A percentile compares a stretch with the other conserved stretches of the same genome.
phyloP scores from a whole-genome alignment of 768 basidiomycete species.

The Collybiopsis confluens region DNA sequence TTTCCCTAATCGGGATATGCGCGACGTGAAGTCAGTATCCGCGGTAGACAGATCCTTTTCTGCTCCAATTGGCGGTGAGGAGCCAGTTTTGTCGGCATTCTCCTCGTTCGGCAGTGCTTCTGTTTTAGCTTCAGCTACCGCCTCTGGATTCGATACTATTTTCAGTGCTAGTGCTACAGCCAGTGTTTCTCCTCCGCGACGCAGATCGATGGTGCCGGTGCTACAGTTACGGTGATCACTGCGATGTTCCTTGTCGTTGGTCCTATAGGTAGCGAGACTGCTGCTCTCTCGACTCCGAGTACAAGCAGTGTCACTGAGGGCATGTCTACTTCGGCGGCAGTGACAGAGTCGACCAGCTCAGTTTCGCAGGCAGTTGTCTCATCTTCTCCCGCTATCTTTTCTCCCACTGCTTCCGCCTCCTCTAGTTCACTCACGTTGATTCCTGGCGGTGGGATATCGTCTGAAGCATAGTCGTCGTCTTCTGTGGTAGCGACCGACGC shows the following conservation, averaged over 20 bases:
- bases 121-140: not conserved
- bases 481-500: not conserved
- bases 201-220: not conserved
- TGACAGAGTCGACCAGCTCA: not conserved
- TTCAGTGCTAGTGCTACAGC: not conserved
- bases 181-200: no score
- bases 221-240: conserved; percentile 1
- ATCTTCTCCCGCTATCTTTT: not conserved
- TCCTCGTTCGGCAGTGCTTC: not conserved
- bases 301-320: not conserved
- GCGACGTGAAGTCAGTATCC: not conserved
- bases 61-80: not conserved
- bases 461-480: not conserved
- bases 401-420: not conserved
- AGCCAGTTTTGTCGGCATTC: not conserved
- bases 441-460: not conserved
- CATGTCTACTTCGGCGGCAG: no score
- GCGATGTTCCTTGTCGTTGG: conserved; percentile 5
- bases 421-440: not conserved
- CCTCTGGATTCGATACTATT: not conserved
- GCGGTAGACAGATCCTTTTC: conserved; percentile 1
- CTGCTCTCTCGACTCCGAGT: not conserved
- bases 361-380: not conserved
- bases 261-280: not conserved
- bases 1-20: not conserved